Base-by-base conservation (phyloP, 768 basidiomycete genomes). In the Lentinula detonsa region DNA sequence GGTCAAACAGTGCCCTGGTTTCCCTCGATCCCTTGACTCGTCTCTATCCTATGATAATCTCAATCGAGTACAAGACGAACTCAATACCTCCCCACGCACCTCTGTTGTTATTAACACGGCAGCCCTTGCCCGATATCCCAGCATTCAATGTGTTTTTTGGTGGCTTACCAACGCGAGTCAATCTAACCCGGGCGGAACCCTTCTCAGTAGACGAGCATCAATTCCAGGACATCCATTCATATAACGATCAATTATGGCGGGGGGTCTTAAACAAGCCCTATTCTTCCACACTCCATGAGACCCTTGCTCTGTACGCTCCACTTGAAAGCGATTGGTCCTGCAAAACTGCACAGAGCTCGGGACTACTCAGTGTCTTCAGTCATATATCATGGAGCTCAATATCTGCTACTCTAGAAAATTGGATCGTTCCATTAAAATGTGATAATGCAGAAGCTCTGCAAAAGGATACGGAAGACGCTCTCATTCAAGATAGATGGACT, bases 401-500 rank as follows among this genome's bases (percentile, higher is more conserved):
- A 48, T 70, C 73, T 35, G 69, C 78, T 23, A 87, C 81, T 3
- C 84, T 79, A 7, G 72, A 76, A 51, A 72, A 78, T 31, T 88
- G 83, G 78, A 77, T 78, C 51, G 72, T 76, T 8, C 76, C 81
- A 3, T 75, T 92, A 23, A 75, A 76, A 52, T 67, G 66, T 48
- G 73, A 74, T 6, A 66, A 69, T 15, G 37, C 75, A 13, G 72
- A 76, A 57, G 68, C 71, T 7, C 66, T 82, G 21, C 74, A 77
- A 35, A 71, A 75, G 40, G 83, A 81, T 53, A 70, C 88, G 18
- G 67, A 78, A 54, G 88, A 91, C 66, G 81, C 85, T 28, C 74
- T 94, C 21, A 75, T 95, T 37, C 89, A 91, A 71, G 91, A 93
- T 66, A 78, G 90, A 61, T 78, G 77, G 73, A 82, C 84, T n/a